These are phyloP conservation scores for Candida ovalis DNA, from an alignment of 805 yeast genomes.

Conservation along the genomic window DNA sequence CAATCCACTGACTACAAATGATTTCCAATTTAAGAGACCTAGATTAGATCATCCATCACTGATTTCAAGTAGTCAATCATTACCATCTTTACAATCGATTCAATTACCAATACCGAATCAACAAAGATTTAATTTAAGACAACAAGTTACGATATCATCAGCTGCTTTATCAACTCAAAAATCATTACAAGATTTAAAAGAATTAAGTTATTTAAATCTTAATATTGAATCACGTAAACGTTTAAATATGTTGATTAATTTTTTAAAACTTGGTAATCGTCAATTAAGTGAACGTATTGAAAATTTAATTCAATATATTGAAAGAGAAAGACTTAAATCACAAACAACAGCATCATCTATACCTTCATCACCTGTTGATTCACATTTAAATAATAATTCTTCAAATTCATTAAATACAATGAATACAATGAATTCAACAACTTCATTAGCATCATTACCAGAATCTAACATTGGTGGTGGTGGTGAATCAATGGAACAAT, in stretches of 20 bases:
- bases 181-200: conserved; percentile 32
- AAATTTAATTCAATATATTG: conserved; percentile 38
- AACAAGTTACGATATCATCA: conserved; percentile 28
- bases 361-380: neutral
- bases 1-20: neutral
- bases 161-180: conserved; percentile 31
- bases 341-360: neutral
- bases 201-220: conserved; percentile 31
- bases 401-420: conserved; percentile 11
- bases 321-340: conserved; percentile 18
- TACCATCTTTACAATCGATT: conserved; percentile 3
- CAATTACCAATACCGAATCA: conserved; percentile 3
- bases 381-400: neutral
- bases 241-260: conserved; percentile 72
- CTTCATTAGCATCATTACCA: conserved; percentile 14
- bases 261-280: conserved; percentile 75
- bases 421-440: conserved; percentile 18
- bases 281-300: conserved; percentile 67
- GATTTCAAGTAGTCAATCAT: neutral
- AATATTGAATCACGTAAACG: conserved; percentile 69
- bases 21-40: neutral
- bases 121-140: conserved; percentile 21
- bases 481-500: conserved; percentile 1
- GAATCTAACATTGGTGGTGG: neutral
- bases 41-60: neutral